Conservation (phyloP, 1,284 basidiomycete genomes). For the Marasmius tenuissimus region DNA sequence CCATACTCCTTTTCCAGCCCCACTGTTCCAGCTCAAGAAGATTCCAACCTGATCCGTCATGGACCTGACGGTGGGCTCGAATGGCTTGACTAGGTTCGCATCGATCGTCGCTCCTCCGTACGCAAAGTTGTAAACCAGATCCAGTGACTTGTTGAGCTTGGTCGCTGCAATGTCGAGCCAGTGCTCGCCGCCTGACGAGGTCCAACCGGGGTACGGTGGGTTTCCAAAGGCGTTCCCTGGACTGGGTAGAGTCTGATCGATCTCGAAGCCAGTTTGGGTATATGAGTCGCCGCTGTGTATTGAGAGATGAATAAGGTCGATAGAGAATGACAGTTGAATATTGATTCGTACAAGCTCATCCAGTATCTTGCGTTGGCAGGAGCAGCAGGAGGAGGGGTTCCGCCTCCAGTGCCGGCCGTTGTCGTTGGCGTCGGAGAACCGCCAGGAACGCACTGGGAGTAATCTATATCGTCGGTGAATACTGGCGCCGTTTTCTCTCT, state of each 20-base stretch:
- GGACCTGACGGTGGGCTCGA: conserved; percentile 46
- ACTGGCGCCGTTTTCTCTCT: neutral
- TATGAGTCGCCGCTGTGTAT: conserved; percentile 54
- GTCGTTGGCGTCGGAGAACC: conserved; percentile 12
- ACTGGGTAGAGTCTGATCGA: conserved; percentile 39
- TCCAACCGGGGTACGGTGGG: conserved; percentile 57
- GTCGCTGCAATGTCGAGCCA: conserved; percentile 55
- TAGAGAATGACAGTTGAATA: neutral
- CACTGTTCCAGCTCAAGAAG: too few species aligned
- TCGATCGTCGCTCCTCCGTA: conserved; percentile 63
- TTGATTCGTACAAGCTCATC: conserved; percentile 47
- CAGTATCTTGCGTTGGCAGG: conserved; percentile 36
- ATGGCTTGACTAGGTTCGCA: conserved; percentile 49
- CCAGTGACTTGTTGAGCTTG: conserved; percentile 48
- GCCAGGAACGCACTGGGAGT: conserved; percentile 3
- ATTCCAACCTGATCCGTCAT: conserved; percentile 44
- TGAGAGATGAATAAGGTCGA: neutral
- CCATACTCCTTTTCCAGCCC: conserved; percentile 40
- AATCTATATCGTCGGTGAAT: neutral
- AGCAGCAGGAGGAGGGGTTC: conserved; percentile 10
- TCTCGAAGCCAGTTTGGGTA: conserved; percentile 52
- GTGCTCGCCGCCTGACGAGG: conserved; percentile 56
- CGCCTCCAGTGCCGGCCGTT: conserved; percentile 21
- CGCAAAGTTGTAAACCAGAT: conserved; percentile 61
- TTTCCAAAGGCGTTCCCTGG: conserved; percentile 56